Evolutionary conservation across 495 filamentous ascomycete genomes (phyloP).

Genomic region (Aspergillus conjunctus): DNA sequence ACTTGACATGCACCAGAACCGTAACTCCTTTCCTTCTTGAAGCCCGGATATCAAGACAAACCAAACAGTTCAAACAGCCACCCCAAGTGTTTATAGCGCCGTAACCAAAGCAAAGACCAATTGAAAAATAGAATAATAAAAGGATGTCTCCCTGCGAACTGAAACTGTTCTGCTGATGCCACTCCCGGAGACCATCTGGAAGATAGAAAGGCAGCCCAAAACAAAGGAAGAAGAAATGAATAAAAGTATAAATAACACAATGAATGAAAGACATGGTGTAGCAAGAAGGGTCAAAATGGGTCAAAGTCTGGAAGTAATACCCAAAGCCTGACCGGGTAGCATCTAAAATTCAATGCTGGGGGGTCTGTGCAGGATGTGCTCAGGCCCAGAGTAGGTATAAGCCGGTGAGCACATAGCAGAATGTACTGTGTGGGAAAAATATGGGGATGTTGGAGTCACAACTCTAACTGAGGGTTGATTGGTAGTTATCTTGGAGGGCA

Average conservation of each 20-base stretch:
- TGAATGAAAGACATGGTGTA: background rate
- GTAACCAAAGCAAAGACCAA: background rate
- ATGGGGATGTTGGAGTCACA: slow-evolving; percentile 29
- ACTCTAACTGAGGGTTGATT: slow-evolving; percentile 23
- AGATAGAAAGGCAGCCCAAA: background rate
- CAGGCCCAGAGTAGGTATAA: slow-evolving; percentile 33
- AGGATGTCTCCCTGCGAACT: background rate
- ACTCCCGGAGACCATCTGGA: slow-evolving; percentile 1
- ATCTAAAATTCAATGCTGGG: slow-evolving; percentile 31
- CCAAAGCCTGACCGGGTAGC: slow-evolving; percentile 16
- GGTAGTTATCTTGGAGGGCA: slow-evolving; percentile 19
- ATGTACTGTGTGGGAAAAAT: slow-evolving; percentile 30
- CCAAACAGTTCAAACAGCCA: background rate
- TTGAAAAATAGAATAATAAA: background rate
- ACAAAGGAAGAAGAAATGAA: slow-evolving; percentile 4
- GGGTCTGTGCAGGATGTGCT: slow-evolving; percentile 28
- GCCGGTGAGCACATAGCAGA: slow-evolving; percentile 38
- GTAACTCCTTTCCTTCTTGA: slow-evolving; percentile 6
- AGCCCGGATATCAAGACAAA: slow-evolving; percentile 12
- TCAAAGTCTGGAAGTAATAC: slow-evolving; percentile 9
- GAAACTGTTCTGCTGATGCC: slow-evolving; percentile 2
- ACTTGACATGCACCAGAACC: slow-evolving; percentile 14
- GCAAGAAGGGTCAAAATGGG: background rate
- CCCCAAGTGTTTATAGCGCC: background rate
- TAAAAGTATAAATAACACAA: background rate